Conservation (phyloP, 768 basidiomycete genomes). For the Termitomyces sp. region DNA sequence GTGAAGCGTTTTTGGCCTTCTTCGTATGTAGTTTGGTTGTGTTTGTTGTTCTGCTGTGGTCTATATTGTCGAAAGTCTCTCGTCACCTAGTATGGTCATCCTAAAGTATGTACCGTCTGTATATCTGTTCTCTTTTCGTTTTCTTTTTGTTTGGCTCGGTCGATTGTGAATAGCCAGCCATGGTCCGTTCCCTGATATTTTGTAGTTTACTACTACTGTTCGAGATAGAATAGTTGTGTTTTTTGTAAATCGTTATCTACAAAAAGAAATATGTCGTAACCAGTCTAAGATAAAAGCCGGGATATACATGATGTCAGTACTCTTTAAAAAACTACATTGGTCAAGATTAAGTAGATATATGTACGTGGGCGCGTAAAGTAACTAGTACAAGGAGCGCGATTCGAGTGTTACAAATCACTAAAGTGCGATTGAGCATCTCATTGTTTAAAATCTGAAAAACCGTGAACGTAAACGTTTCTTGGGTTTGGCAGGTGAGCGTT, state of each 20-base stretch:
- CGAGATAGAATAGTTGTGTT: not conserved
- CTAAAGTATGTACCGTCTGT: constrained; percentile 7
- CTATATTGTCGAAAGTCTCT: not conserved
- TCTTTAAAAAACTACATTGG: not conserved
- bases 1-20: not conserved
- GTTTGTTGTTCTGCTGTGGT: not conserved
- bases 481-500: not conserved
- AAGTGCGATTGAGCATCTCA: not conserved
- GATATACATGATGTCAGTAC: no score
- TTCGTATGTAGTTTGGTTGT: not conserved
- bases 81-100: not conserved
- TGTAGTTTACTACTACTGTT: not conserved
- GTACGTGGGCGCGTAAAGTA: no score
- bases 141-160: not conserved
- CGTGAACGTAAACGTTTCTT: constrained; percentile 5
- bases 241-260: not conserved
- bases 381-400: not conserved
- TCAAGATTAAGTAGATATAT: no score
- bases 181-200: not conserved
- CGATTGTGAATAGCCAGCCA: not conserved
- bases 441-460: constrained; percentile 1
- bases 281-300: no score
- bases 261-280: no score
- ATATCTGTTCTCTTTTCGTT: not conserved
- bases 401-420: not conserved